phyloP scores from a whole-genome alignment of 441 rosid genomes.

The Corymbia calophylla region DNA sequence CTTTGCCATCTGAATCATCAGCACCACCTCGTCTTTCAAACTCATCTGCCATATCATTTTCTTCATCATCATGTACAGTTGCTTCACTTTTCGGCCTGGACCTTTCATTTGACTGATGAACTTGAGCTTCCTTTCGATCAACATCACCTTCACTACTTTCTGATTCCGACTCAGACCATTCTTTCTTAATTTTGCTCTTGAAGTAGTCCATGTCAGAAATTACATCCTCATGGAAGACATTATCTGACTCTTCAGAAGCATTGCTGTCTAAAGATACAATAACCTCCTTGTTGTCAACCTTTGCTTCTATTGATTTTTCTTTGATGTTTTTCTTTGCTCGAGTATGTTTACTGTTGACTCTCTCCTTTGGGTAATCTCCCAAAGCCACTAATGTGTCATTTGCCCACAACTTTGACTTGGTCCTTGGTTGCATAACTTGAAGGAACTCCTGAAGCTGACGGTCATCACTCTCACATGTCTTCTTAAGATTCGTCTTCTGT shows the following conservation, averaged over 20 bases:
- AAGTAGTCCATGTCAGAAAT: constrained; percentile 84
- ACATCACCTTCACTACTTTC: constrained; percentile 38
- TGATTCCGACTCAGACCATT: constrained; percentile 72
- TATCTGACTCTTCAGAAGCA: constrained; percentile 2
- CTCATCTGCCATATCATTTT: constrained; percentile 10
- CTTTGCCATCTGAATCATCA: not conserved
- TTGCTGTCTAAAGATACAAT: not conserved
- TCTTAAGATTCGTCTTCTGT: constrained; percentile 18
- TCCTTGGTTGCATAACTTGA: not conserved
- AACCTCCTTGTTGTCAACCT: not conserved
- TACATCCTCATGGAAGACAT: constrained; percentile 28
- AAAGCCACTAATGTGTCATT: not conserved
- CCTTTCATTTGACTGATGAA: not conserved
- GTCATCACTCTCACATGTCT: constrained; percentile 30
- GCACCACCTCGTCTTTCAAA: constrained; percentile 22
- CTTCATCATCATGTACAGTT: not conserved
- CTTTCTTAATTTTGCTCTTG: constrained; percentile 78
- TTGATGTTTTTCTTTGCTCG: too few relatives aligned
- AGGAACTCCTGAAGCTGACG: not conserved
- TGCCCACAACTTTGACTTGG: not conserved
- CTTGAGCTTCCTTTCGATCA: not conserved
- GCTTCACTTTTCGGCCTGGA: not conserved
- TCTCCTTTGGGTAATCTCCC: not conserved
- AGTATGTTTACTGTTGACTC: not conserved
- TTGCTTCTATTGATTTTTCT: not conserved